Percentiles rank a stretch among this genome's conserved stretches.
Conservation (phyloP, 148 eudicot genomes). For the Rhododendron griersonianum region DNA sequence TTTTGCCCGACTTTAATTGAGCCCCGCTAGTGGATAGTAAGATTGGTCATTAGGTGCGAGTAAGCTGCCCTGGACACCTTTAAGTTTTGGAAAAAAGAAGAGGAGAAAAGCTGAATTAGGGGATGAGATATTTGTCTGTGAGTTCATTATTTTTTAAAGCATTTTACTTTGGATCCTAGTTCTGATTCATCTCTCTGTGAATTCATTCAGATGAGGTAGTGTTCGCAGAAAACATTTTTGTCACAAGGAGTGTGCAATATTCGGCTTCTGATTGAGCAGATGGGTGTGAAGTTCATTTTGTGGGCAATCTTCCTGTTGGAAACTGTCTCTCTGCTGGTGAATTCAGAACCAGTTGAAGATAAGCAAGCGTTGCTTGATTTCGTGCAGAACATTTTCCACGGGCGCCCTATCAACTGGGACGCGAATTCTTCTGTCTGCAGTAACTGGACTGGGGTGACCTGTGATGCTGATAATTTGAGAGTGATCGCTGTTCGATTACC, state of each 20-base stretch:
- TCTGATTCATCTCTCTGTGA: not conserved
- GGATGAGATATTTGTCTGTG: not conserved
- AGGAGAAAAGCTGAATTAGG: not conserved
- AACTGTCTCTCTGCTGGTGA: constrained; percentile 17
- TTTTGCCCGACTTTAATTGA: not conserved
- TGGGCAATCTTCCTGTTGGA: constrained; percentile 28
- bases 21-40: not conserved
- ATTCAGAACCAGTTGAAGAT: constrained; percentile 47
- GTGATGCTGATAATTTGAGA: constrained; percentile 31
- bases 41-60: not conserved
- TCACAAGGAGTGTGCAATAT: not conserved
- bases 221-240: not conserved
- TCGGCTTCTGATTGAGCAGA: constrained; percentile 11
- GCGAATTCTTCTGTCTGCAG: constrained; percentile 26
- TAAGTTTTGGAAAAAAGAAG: not conserved
- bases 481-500: constrained; percentile 38
- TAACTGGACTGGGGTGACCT: constrained; percentile 48
- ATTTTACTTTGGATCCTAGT: not conserved
- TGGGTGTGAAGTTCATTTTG: constrained; percentile 41
- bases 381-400: constrained; percentile 16
- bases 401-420: constrained; percentile 32
- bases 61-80: not conserved
- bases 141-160: not conserved
- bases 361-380: constrained; percentile 50
- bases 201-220: constrained; percentile 2